Percentiles rank a stretch among this genome's conserved stretches.
Conservation (phyloP, 2,329 filamentous ascomycete species). For the Fusarium chlamydosporum region DNA sequence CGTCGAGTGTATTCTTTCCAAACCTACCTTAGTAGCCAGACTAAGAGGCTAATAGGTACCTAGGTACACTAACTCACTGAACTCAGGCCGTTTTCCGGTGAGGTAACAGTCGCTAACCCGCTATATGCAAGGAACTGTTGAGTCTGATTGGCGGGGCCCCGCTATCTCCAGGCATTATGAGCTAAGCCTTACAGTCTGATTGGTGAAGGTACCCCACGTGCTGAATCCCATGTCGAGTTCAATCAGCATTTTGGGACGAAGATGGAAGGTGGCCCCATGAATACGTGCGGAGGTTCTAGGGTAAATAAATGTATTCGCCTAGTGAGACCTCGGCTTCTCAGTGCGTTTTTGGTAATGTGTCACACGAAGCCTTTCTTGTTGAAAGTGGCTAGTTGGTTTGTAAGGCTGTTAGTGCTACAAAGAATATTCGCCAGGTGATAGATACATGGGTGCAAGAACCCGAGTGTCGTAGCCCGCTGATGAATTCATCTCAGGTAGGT, state of each 20-base stretch:
- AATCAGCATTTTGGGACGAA: neutral
- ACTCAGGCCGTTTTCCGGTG: neutral
- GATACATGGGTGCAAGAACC: too few relatives aligned
- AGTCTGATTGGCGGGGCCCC: neutral
- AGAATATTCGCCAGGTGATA: too few relatives aligned
- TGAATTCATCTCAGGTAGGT: too few relatives aligned
- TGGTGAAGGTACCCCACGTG: neutral
- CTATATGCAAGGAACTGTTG: neutral
- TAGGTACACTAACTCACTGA: neutral
- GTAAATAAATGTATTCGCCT: neutral
- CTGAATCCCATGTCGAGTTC: neutral
- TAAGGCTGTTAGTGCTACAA: too few relatives aligned
- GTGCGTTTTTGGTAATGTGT: too few relatives aligned
- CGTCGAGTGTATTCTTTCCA: neutral
- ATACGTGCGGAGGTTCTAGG: neutral
- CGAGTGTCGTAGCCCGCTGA: too few relatives aligned
- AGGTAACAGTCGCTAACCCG: neutral
- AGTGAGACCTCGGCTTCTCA: too few relatives aligned
- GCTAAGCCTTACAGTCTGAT: constrained; percentile 6
- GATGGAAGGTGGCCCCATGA: neutral
- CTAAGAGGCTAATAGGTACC: too few relatives aligned
- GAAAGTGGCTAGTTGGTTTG: too few relatives aligned
- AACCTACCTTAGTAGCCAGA: too few relatives aligned
- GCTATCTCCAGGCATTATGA: neutral
- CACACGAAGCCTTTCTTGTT: too few relatives aligned